Evolutionary conservation across 257 asterid species (phyloP).

Genomic region (Lavandula angustifolia): DNA sequence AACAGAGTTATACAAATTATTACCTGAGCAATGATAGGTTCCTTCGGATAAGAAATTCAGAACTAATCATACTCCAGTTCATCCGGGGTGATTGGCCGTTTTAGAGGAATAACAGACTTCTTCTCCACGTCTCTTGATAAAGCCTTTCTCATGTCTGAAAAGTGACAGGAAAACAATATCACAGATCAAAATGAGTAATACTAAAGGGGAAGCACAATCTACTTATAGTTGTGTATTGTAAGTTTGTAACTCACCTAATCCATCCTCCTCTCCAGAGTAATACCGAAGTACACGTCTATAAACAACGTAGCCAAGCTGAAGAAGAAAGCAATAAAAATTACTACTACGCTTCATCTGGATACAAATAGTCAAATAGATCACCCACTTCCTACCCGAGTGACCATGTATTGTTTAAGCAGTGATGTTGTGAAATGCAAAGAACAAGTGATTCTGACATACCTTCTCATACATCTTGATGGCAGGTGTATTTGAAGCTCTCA

Average conservation of each 20-base stretch:
- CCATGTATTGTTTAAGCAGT: not conserved
- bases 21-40: conserved; percentile 14
- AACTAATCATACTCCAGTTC: conserved; percentile 89
- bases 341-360: conserved; percentile 1
- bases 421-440: not conserved
- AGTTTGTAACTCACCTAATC: conserved; percentile 75
- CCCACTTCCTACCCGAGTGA: not conserved
- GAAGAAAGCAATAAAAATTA: conserved; percentile 5
- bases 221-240: conserved; percentile 15
- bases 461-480: conserved; percentile 99
- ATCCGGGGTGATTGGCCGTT: conserved; percentile 89
- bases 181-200: not conserved
- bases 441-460: conserved; percentile 44
- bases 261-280: conserved; percentile 98
- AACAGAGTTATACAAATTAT: too few species aligned
- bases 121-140: conserved; percentile 84
- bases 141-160: conserved; percentile 94
- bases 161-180: not conserved
- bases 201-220: not conserved
- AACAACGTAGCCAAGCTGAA: conserved; percentile 84
- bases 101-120: conserved; percentile 88
- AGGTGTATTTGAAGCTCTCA: conserved; percentile 92
- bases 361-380: not conserved
- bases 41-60: conserved; percentile 13
- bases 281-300: conserved; percentile 91